These are phyloP conservation scores for Silene conica DNA, from an alignment of 148 eudicot genomes.

Conservation along the genomic window DNA sequence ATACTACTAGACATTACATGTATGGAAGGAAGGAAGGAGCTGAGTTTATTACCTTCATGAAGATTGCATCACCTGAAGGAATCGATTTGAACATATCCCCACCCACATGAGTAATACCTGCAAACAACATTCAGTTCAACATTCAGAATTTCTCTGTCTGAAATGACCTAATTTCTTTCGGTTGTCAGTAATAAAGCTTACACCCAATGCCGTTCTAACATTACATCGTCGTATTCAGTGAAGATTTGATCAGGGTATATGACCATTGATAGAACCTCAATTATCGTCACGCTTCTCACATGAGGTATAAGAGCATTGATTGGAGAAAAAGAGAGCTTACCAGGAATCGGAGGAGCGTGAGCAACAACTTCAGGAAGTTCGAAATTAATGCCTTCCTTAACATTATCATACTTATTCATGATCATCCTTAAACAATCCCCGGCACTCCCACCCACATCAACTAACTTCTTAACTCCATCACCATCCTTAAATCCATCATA, in stretches of 20 bases:
- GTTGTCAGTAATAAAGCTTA: not conserved
- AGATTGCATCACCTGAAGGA: slow-evolving; percentile 52
- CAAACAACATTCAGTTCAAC: not conserved
- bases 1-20: too few species aligned
- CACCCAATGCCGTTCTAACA: not conserved
- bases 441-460: slow-evolving; percentile 62
- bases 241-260: too few species aligned
- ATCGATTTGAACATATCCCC: slow-evolving; percentile 56
- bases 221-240: not conserved
- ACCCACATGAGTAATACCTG: slow-evolving; percentile 52
- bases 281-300: too few species aligned
- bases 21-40: not conserved
- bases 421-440: slow-evolving; percentile 63
- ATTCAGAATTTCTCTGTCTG: too few species aligned
- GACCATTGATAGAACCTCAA: too few species aligned
- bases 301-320: too few species aligned
- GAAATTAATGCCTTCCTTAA: slow-evolving; percentile 48
- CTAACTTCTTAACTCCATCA: slow-evolving; percentile 35
- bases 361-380: slow-evolving; percentile 63
- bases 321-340: slow-evolving; percentile 17
- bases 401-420: slow-evolving; percentile 29
- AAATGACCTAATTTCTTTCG: too few species aligned
- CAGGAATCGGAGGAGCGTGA: slow-evolving; percentile 45
- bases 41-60: slow-evolving; percentile 42
- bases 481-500: slow-evolving; percentile 42